Evolutionary conservation across 2,329 filamentous ascomycete species (phyloP).

Genomic region (Malbranchea cinnamomea): DNA sequence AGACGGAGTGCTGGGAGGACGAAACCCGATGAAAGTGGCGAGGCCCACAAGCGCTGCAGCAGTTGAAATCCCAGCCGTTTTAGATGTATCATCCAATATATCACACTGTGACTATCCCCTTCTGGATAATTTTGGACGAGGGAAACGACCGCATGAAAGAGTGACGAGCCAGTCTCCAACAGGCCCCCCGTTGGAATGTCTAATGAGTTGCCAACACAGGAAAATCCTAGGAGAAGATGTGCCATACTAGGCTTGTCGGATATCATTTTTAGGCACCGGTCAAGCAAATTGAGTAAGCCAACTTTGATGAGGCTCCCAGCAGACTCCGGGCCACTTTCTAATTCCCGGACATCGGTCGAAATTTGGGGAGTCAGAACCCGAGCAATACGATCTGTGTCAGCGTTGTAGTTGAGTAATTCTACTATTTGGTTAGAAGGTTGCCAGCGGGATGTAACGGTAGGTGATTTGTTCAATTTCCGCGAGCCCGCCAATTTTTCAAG

Average conservation of each 20-base stretch:
- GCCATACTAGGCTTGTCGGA: constrained; percentile 72
- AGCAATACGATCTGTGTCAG: constrained; percentile 66
- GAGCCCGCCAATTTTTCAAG: constrained; percentile 79
- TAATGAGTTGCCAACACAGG: constrained; percentile 56
- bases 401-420: constrained; percentile 69
- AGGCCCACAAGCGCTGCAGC: constrained; percentile 68
- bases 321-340: constrained; percentile 53
- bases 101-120: constrained; percentile 43
- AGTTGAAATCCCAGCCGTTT: constrained; percentile 58
- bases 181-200: constrained; percentile 52
- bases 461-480: constrained; percentile 58
- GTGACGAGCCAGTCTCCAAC: constrained; percentile 52
- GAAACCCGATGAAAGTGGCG: constrained; percentile 58
- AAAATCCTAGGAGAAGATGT: constrained; percentile 79
- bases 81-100: constrained; percentile 53
- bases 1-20: constrained; percentile 66
- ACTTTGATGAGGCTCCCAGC: constrained; percentile 69
- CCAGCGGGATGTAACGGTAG: constrained; percentile 46
- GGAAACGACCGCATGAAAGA: constrained; percentile 69
- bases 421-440: constrained; percentile 69
- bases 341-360: constrained; percentile 49
- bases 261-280: constrained; percentile 59
- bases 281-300: constrained; percentile 72
- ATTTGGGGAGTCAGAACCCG: constrained; percentile 57
- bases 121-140: constrained; percentile 57